Base-by-base conservation (phyloP, 192 early-diverging fungal species). In the Coemansia biformis region DNA sequence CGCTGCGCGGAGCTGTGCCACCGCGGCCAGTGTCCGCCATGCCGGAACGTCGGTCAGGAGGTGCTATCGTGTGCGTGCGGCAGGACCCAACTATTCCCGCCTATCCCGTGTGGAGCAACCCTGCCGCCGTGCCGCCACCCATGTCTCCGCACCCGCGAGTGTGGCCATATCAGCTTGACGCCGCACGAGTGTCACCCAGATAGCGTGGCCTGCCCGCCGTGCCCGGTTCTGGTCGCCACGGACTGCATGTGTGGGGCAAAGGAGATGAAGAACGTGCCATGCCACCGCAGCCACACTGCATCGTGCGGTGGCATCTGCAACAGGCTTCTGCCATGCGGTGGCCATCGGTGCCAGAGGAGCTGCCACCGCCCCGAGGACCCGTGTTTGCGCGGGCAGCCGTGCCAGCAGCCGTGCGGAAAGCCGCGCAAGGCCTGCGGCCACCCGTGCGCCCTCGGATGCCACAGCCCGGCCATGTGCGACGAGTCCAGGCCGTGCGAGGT, bases 51-150 rank as follows among this genome's bases (percentile, higher is more conserved):
- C 1, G 78, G 79, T 14, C 88, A 91, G 63, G 88, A 87, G 19
- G 90, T 93, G 54, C 67, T 92, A 8, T 66, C 84, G 14, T 98
- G 95, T 46, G 70, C 83, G 22, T 98, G 95, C 64, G 92, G 92
- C 26, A 77, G 79, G 8, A 91, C 91, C 0, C 78, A 81, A 12
- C 40, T 90, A 21, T 73, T 82, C 46, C 85, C 95, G 18, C 95
- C 95, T 4, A 86, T 96, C 48, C 74, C 87, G 13, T 98, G 95
- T 52, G 88, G 88, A 0, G 83, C 86, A 1, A 54, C 71, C 23
- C 76, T 88, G 11, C 93, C 90, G 1, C 59, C 66, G 3, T 98
- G 93, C 55, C 77, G 66, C 35, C 66, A 82, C 43, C 73, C 85
- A 6, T 98, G 93, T 66, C 69, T 49, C 19, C 81, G 91, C 14